Base-by-base conservation (phyloP, 1,284 basidiomycete genomes). In the Apiotrichum brassicae region DNA sequence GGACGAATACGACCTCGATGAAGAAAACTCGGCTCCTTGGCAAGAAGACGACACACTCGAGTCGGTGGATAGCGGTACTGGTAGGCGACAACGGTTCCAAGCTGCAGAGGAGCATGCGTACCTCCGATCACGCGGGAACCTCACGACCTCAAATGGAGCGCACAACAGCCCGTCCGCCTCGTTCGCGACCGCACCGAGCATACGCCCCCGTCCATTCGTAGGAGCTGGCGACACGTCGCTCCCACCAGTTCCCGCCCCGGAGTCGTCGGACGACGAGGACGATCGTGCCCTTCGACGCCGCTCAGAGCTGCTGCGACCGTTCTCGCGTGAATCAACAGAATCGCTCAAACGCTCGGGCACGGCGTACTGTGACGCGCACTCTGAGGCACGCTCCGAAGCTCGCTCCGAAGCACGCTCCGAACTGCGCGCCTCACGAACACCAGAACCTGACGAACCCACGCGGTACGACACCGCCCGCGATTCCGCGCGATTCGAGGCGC, bases 1-100 rank as follows among this genome's bases (percentile, higher is more conserved):
- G 2, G 41, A 51, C 8, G 61, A 62, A 32, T 52, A 64, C n/a
- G 68, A 66, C 22, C 38, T 70, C 24, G 68, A 70, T 22, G 64
- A 65, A 49, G 61, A 63, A 23, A 58, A 54, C 48, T 12, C 23
- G 51, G 30, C 48, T 25, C 49, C 51, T 28, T 47, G 58, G 45
- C 43, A 54, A 30, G 52, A 58, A 19, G 55, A 47, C 23, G 47
- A 43, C 22, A 48, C 41, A 13, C 18, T 44, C 26, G 53, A 47
- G n/a, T 45, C 42, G 42, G 9, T 49, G 14, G 20, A 46, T 25
- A 50, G 38, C 32, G 53, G 46, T 6, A 32, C 43, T 32, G 35
- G 28, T 18, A 33, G 9, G 30, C 43, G 38, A 34, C 40, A 42
- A 42, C 40, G 49, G 4, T 46, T 49, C 36, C 32, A 46, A 12